Evolutionary conservation across 371 early-diverging fungal genomes (phyloP), one percentile per base, ranked within the genome.

Genomic region (Syncephalastrum contaminatum): DNA sequence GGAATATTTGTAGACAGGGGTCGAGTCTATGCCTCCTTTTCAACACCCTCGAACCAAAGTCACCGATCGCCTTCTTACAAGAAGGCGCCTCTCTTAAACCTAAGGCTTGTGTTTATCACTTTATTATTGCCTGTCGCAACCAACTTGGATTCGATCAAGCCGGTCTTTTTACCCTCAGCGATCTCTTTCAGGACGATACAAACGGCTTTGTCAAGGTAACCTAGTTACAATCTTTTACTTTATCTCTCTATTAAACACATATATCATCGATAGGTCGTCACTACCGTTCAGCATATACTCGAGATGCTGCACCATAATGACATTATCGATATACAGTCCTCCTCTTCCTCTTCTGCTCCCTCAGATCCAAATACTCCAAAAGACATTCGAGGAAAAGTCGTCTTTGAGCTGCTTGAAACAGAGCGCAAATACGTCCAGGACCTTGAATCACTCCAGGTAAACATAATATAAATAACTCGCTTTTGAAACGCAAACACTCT

Each of bases 141-240:
- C 86, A 91, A 58, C 67, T 91, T 21, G 73, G 78, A 12, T 76
- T 93, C 53, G 48, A 63, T 19, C 88, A 92, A 30, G 87, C 90
- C 30, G 82, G 87, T 52, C 72, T 90, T 43, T 94, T 96, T 59
- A 83, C 92, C 20, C 87, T 96, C 46, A 74, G 85, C 1, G 95
- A 95, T 30, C 70, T 96, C 42, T 92, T 84, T 63, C 89, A 90
- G 62, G 94, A 97, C 60, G 95, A 98, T 69, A 97, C 96, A 14
- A 92, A 92, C 68, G 92, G 90, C 43, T 92, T 96, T 69, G 91
- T 96, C 53, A 97, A 94, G 86, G 97, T 96, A 77, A 30, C n/a
- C n/a, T n/a, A n/a, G n/a, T n/a, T n/a, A n/a, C n/a, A n/a, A n/a
- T n/a, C n/a, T 16, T 27, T 53, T 15, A 24, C 30, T 44, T 51